Conservation (phyloP, 176 grass and related monocot species). For the Oryza meridionalis region DNA sequence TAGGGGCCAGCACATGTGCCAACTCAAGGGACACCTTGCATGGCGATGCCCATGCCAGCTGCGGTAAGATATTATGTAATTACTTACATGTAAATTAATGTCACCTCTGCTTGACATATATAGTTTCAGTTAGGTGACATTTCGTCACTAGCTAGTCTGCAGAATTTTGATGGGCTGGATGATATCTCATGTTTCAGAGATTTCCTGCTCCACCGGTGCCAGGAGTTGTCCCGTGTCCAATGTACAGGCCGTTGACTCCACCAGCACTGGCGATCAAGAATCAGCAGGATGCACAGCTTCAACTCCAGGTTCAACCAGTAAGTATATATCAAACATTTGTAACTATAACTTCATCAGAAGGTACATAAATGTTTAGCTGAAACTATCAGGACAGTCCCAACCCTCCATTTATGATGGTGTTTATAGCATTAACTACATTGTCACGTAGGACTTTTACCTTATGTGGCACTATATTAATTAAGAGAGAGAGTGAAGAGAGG, state of each 20-base stretch:
- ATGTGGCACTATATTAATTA: too few species aligned
- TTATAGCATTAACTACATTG: too few species aligned
- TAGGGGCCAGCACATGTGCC: constrained; percentile 47
- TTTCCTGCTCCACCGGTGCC: constrained; percentile 57
- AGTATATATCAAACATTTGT: constrained; percentile 3
- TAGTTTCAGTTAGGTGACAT: neutral
- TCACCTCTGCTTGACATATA: neutral
- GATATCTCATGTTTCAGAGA: constrained; percentile 47
- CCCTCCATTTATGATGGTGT: too few species aligned
- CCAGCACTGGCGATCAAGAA: constrained; percentile 30
- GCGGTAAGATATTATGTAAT: constrained; percentile 44
- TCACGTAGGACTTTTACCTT: too few species aligned
- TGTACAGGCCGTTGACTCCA: constrained; percentile 45
- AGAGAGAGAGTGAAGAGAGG: too few species aligned
- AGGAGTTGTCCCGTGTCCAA: constrained; percentile 44
- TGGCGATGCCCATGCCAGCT: constrained; percentile 59
- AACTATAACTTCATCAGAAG: neutral
- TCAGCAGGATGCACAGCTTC: constrained; percentile 44
- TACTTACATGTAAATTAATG: neutral
- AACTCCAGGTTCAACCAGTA: constrained; percentile 63
- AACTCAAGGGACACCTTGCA: constrained; percentile 56
- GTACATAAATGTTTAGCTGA: too few species aligned
- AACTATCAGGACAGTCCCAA: too few species aligned
- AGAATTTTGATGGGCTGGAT: neutral
- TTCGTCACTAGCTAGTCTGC: neutral